Evolutionary conservation across 2,329 filamentous ascomycete genomes (phyloP).

Genomic region (Diaporthe australafricana): DNA sequence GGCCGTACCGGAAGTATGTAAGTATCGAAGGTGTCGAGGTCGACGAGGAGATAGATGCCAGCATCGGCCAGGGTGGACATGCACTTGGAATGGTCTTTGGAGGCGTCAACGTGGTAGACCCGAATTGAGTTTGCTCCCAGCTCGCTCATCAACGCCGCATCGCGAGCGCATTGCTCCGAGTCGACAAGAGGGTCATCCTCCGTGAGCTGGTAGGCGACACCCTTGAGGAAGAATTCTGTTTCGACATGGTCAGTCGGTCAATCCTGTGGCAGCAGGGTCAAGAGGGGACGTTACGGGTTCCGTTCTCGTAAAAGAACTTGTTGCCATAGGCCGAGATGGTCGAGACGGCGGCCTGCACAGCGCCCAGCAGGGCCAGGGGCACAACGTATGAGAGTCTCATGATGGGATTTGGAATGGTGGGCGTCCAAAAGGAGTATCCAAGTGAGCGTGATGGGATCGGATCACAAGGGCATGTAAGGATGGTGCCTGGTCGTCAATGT

Average conservation of each 20-base stretch:
- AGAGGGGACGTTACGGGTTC: slow-evolving; percentile 87
- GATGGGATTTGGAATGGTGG: slow-evolving; percentile 5
- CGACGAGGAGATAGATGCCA: slow-evolving; percentile 86
- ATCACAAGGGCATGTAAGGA: slow-evolving; percentile 13
- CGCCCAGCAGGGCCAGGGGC: slow-evolving; percentile 48
- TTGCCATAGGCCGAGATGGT: slow-evolving; percentile 72
- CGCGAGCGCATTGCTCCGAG: slow-evolving; percentile 79
- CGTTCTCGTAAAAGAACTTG: slow-evolving; percentile 83
- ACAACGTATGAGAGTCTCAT: slow-evolving; percentile 55
- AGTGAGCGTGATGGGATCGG: slow-evolving; percentile 22
- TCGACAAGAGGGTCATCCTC: slow-evolving; percentile 80
- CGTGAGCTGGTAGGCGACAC: slow-evolving; percentile 76
- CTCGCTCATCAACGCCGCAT: slow-evolving; percentile 81
- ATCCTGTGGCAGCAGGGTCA: slow-evolving; percentile 47
- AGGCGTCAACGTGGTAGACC: slow-evolving; percentile 86
- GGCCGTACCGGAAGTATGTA: slow-evolving; percentile 70
- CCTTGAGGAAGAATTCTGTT: slow-evolving; percentile 54
- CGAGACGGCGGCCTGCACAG: slow-evolving; percentile 52
- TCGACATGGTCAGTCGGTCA: slow-evolving; percentile 34
- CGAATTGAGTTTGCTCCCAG: slow-evolving; percentile 87
- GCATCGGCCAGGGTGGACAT: slow-evolving; percentile 84
- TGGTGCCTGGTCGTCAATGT: slow-evolving; percentile 19
- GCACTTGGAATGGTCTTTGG: slow-evolving; percentile 78
- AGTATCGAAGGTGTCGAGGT: slow-evolving; percentile 81
- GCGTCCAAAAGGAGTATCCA: slow-evolving; percentile 25